A percentile compares a stretch with the other conserved stretches of the same genome.
Conservation (phyloP, 345 rosid genomes). For the Sapria himalayana region DNA sequence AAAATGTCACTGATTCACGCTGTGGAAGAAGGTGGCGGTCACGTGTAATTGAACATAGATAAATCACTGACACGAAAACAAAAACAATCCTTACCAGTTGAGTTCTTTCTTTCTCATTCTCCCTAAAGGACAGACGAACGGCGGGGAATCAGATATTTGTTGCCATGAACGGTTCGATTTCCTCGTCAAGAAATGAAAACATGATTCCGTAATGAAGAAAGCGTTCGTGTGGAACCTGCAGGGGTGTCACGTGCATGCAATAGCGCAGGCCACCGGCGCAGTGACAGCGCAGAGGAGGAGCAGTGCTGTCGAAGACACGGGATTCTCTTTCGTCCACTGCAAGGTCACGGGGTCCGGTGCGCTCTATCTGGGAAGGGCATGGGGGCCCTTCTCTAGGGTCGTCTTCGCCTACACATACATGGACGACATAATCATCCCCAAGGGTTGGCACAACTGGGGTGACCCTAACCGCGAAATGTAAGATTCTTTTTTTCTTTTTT, state of each 20-base stretch:
- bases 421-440: slow-evolving; percentile 86
- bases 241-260: slow-evolving; percentile 83
- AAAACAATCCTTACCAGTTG: no score
- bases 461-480: slow-evolving; percentile 86
- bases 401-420: slow-evolving; percentile 87
- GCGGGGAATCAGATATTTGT: no score
- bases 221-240: no score
- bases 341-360: slow-evolving; percentile 96
- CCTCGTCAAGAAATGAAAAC: no score
- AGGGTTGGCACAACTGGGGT: slow-evolving; percentile 96
- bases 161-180: no score
- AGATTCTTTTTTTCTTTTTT: slow-evolving; percentile 4
- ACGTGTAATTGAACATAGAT: no score
- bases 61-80: no score
- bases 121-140: no score
- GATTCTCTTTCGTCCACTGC: slow-evolving; percentile 84
- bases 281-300: slow-evolving; percentile 65
- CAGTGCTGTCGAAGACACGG: slow-evolving; percentile 76
- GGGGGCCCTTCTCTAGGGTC: slow-evolving; percentile 97
- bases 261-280: slow-evolving; percentile 49
- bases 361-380: slow-evolving; percentile 76
- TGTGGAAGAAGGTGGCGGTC: no score
- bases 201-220: no score
- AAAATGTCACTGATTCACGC: no score
- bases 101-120: no score